These are phyloP conservation scores for Leishmania turanica DNA, from an alignment of 208 protist genomes.

Conservation along the genomic window DNA sequence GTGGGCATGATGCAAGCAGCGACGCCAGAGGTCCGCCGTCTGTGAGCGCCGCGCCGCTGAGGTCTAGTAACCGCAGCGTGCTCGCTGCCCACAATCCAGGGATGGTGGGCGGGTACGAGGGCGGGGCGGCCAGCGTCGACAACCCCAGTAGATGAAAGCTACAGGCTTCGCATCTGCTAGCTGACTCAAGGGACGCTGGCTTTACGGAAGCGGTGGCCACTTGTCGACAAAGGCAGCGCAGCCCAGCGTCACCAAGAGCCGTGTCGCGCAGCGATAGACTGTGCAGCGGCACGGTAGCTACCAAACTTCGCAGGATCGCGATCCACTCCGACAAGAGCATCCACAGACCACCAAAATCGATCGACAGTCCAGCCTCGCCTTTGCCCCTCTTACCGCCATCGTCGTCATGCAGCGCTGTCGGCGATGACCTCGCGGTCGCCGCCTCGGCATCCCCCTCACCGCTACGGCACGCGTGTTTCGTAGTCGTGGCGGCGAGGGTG, in stretches of 20 bases:
- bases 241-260: slow-evolving; percentile 20
- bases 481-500: background rate
- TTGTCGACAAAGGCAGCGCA: slow-evolving; percentile 13
- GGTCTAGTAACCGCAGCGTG: slow-evolving; percentile 18
- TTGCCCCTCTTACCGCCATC: no score
- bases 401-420: background rate
- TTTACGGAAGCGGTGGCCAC: background rate
- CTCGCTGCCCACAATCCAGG: background rate
- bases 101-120: background rate
- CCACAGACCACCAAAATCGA: slow-evolving; percentile 16
- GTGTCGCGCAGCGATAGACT: slow-evolving; percentile 16
- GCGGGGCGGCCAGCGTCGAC: background rate
- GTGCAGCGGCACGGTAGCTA: slow-evolving; percentile 10
- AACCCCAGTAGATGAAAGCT: background rate
- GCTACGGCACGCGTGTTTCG: background rate
- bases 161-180: background rate
- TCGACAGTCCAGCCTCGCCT: background rate
- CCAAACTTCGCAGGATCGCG: slow-evolving; percentile 19
- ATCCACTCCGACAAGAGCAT: slow-evolving; percentile 26
- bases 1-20: slow-evolving; percentile 31
- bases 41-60: slow-evolving; percentile 31
- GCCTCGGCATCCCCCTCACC: background rate
- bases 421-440: background rate
- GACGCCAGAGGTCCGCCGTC: slow-evolving; percentile 40
- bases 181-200: background rate